phyloP scores from a whole-genome alignment of 2,329 filamentous ascomycete species.

The Penicillium freii region DNA sequence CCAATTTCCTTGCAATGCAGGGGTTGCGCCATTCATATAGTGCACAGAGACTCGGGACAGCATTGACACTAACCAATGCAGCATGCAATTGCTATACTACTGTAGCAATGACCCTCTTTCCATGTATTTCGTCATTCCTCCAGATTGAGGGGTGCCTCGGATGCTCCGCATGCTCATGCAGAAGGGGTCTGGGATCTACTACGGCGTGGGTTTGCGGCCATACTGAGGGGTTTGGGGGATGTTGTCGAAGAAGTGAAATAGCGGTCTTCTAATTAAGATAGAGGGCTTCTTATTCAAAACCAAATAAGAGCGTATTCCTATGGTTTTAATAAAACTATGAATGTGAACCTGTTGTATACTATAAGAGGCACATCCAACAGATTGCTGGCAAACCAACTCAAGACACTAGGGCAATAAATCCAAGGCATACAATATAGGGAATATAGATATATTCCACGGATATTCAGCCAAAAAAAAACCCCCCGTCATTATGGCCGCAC shows the following conservation, averaged over 20 bases:
- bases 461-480: background rate
- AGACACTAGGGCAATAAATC: no score
- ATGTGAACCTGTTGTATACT: background rate
- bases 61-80: conserved; percentile 7
- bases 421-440: no score
- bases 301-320: no score
- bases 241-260: background rate
- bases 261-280: background rate
- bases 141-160: conserved; percentile 4
- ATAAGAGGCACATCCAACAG: background rate
- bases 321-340: background rate
- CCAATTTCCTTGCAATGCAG: conserved; percentile 7
- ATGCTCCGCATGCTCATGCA: background rate
- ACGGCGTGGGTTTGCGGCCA: background rate
- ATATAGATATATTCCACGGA: background rate
- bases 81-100: conserved; percentile 1
- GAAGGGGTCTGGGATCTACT: background rate
- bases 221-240: background rate
- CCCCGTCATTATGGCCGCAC: background rate
- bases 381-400: background rate
- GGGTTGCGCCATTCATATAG: conserved; percentile 22
- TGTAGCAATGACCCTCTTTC: background rate
- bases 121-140: conserved; percentile 1
- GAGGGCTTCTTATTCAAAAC: background rate
- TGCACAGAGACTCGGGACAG: background rate